Evolutionary conservation across 176 grass and related monocot genomes (phyloP).

Genomic region (Juncus effusus): DNA sequence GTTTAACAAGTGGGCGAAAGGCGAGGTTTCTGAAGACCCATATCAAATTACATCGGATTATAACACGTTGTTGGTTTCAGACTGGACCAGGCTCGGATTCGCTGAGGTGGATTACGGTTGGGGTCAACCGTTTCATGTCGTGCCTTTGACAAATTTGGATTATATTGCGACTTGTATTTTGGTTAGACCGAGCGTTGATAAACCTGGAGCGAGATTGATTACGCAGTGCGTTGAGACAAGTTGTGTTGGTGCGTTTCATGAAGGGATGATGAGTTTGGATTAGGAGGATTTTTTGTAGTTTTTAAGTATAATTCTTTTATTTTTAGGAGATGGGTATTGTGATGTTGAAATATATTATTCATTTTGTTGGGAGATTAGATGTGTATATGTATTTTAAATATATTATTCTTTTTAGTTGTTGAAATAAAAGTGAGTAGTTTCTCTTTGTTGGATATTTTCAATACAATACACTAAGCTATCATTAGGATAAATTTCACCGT

Average conservation of each 20-base stretch:
- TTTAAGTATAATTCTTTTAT: constrained; percentile 16
- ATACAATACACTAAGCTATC: no score
- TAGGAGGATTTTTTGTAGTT: constrained; percentile 5
- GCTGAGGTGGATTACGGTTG: constrained; percentile 89
- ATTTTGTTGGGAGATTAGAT: constrained; percentile 13
- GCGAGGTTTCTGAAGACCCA: constrained; percentile 41
- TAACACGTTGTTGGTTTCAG: constrained; percentile 76
- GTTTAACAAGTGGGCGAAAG: constrained; percentile 59
- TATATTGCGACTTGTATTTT: constrained; percentile 94
- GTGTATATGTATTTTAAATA: constrained; percentile 22
- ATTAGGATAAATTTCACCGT: no score
- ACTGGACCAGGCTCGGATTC: constrained; percentile 86
- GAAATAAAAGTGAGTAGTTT: neutral
- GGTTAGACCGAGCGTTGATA: constrained; percentile 60
- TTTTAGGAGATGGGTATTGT: constrained; percentile 13
- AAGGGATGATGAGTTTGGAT: constrained; percentile 66
- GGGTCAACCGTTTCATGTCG: constrained; percentile 74
- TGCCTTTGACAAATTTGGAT: constrained; percentile 82
- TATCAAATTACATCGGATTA: constrained; percentile 79
- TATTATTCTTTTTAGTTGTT: constrained; percentile 19
- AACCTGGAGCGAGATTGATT: constrained; percentile 75
- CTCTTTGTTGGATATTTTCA: no score
- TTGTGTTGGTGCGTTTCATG: constrained; percentile 53
- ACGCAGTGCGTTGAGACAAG: constrained; percentile 71
- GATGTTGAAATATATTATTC: neutral